Evolutionary conservation across 805 yeast species (phyloP).

Genomic region (Saturnispora kantuleensis): DNA sequence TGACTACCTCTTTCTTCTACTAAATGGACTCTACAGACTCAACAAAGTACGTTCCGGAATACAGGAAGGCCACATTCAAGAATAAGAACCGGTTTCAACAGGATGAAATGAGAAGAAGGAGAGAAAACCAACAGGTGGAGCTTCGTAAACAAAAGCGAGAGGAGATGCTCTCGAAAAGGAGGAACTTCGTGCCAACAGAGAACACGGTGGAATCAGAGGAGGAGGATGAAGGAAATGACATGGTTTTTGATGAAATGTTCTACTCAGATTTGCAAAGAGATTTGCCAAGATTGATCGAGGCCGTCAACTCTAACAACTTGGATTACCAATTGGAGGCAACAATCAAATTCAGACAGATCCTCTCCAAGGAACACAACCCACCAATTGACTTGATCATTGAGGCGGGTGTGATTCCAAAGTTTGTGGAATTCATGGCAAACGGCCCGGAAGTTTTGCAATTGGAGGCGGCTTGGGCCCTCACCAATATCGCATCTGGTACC

Average conservation of each 20-base stretch:
- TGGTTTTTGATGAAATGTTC: conserved; percentile 26
- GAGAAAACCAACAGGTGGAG: conserved; percentile 96
- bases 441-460: conserved; percentile 84
- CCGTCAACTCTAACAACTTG: conserved; percentile 63
- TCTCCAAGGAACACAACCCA: conserved; percentile 91
- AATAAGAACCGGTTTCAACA: conserved; percentile 89
- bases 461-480: conserved; percentile 99
- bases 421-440: conserved; percentile 74
- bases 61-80: conserved; percentile 92
- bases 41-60: conserved; percentile 90
- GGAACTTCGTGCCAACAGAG: conserved; percentile 49
- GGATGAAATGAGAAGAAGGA: conserved; percentile 94
- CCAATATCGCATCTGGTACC: conserved; percentile 93
- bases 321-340: conserved; percentile 83
- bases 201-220: conserved; percentile 27
- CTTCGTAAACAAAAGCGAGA: conserved; percentile 94
- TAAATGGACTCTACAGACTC: conserved; percentile 61
- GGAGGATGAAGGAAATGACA: conserved; percentile 41
- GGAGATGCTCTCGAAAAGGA: conserved; percentile 86
- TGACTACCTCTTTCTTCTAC: neutral
- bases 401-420: conserved; percentile 85
- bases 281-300: conserved; percentile 77
- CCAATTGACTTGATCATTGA: conserved; percentile 91
- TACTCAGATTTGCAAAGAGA: conserved; percentile 48
- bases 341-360: conserved; percentile 82